A percentile compares a stretch with the other conserved stretches of the same genome.
Evolutionary conservation across 2,329 filamentous ascomycete species (phyloP).

Genomic region (Paracoccidioides brasiliensis): DNA sequence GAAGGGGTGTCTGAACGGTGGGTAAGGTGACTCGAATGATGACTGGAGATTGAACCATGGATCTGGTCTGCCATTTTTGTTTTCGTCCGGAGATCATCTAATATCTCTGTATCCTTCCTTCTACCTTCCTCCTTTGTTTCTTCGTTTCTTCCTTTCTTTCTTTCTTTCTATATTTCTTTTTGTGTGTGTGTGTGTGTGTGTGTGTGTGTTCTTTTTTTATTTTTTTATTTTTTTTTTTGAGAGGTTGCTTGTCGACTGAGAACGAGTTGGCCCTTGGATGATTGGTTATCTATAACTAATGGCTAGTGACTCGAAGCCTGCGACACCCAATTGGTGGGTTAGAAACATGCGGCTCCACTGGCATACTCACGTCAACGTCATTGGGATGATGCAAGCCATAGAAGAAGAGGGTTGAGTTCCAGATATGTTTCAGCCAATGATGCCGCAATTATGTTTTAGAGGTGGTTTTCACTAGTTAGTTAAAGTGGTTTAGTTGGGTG

Average conservation of each 20-base stretch:
- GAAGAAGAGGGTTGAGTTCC: neutral
- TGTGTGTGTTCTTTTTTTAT: too few species aligned
- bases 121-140: neutral
- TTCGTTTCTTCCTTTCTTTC: too few species aligned
- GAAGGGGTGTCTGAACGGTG: slow-evolving; percentile 6
- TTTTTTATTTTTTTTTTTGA: too few species aligned
- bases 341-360: neutral
- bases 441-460: too few species aligned
- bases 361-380: neutral
- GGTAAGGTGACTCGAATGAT: slow-evolving; percentile 7
- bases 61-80: slow-evolving; percentile 4
- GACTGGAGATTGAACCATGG: slow-evolving; percentile 11
- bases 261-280: too few species aligned
- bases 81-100: neutral
- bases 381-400: neutral
- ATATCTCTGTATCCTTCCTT: neutral
- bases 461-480: too few species aligned
- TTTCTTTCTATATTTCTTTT: too few species aligned
- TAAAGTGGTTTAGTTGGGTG: too few species aligned
- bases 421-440: too few species aligned
- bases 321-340: neutral
- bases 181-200: too few species aligned
- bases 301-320: neutral
- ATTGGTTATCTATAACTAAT: too few species aligned
- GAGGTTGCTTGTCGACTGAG: too few species aligned